Percentiles rank a stretch among this genome's conserved stretches.
Evolutionary conservation across 306 rosid species (phyloP).

Genomic region (Sechiopsis laciniata): DNA sequence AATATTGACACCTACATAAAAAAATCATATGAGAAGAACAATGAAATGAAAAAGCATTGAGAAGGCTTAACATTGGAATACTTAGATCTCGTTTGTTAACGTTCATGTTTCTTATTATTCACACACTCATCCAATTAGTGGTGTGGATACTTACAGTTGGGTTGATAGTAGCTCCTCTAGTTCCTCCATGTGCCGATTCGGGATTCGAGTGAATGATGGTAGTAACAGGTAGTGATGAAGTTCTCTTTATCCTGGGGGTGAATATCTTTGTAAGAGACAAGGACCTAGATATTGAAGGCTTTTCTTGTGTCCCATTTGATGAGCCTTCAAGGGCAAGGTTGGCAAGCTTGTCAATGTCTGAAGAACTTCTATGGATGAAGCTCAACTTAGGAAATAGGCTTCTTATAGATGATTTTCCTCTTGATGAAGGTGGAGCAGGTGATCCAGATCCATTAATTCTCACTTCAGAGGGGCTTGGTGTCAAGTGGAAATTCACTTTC

Average conservation of each 20-base stretch:
- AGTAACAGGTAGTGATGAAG: conserved; percentile 84
- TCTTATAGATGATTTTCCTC: conserved; percentile 58
- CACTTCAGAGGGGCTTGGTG: conserved; percentile 53
- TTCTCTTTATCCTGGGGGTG: conserved; percentile 65
- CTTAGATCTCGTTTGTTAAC: no score
- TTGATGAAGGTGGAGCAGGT: conserved; percentile 53
- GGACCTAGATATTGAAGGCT: conserved; percentile 64
- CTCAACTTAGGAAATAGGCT: conserved; percentile 65
- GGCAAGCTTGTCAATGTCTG: conserved; percentile 49
- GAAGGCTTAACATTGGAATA: no score
- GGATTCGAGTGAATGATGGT: conserved; percentile 44
- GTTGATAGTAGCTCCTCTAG: conserved; percentile 38
- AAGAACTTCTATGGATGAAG: conserved; percentile 53
- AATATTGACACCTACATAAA: background rate
- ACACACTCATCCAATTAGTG: no score
- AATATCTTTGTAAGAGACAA: conserved; percentile 72
- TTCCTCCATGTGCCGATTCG: conserved; percentile 52
- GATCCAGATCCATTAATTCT: conserved; percentile 36
- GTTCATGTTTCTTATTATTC: no score
- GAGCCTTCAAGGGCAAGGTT: conserved; percentile 43
- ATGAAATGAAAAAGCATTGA: background rate
- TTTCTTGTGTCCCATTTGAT: conserved; percentile 45
- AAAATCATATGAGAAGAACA: background rate
- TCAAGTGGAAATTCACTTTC: conserved; percentile 64
- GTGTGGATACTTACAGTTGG: conserved; percentile 44